Base-by-base conservation (phyloP, 31 red algal genomes). In the Odonthalia washingtoniensis region DNA sequence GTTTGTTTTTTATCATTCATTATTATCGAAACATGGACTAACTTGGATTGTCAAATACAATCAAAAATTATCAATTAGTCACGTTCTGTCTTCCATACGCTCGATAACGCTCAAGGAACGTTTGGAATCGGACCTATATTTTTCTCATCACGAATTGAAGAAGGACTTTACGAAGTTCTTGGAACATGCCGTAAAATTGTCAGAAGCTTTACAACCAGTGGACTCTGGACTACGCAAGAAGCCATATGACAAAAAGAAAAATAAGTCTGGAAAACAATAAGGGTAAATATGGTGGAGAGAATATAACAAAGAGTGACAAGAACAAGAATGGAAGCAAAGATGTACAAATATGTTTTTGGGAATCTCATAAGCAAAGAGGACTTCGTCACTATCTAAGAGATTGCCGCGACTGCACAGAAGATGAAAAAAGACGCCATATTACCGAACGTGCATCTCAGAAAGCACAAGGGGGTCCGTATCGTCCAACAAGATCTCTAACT, bases 381-480 rank as follows among this genome's bases (percentile, higher is more conserved):
- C 26, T 4, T 1, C 40, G 9, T 14, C 74, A 70, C 39, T 88
- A 40, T 43, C 74, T 88, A 12, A 72, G 43, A 14, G 73, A 88
- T 70, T 88, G 72, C 37, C 0, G 60, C 1, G 53, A 67, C 44
- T 69, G 28, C 17, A 57, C 82, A 35, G 42, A 61, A 17, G 39
- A 86, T n/a, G 69, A 86, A 28, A 86, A 75, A 43, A 17, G 21
- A 57, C 49, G 49, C 9, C 21, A 14, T 57, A 14, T 57, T 14
- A 14, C 9, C 49, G 12, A 57, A 57, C 49, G 49, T 57, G 9
- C 21, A 9, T 14, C 21, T 14, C 12, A 57, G 9, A 57, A 14
- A 57, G 9, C 49, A 57, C 9, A 21, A 21, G 12, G 21, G 9
- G 49, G 49, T 14, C 21, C 49, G 9, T 57, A 9, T 57, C 49